These are phyloP conservation scores for Xylaria longipes DNA, from an alignment of 495 filamentous ascomycete species.

Conservation along the genomic window DNA sequence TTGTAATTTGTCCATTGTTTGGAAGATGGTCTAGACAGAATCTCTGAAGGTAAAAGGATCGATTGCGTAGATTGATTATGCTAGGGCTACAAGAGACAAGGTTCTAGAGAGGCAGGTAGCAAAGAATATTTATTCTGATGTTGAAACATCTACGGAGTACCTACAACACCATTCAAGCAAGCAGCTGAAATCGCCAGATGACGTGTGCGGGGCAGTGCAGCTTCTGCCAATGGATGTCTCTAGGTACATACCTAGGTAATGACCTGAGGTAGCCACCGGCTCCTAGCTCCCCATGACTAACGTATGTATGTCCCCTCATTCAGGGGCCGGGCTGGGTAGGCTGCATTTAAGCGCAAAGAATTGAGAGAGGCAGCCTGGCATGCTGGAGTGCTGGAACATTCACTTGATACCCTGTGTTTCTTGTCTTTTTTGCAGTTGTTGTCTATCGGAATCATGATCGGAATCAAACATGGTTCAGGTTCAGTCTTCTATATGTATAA, in stretches of 20 bases:
- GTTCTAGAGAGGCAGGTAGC: neutral
- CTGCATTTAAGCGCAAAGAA: too few relatives aligned
- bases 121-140: neutral
- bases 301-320: neutral
- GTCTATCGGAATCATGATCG: too few relatives aligned
- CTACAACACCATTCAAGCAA: neutral
- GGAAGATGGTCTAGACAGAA: neutral
- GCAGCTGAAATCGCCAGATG: slow-evolving; percentile 20
- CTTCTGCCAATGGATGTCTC: slow-evolving; percentile 7
- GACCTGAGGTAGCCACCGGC: neutral
- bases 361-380: neutral
- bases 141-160: neutral
- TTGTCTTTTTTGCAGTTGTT: too few relatives aligned
- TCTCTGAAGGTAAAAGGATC: neutral
- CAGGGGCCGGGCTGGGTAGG: neutral
- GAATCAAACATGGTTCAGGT: too few relatives aligned
- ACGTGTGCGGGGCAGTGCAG: slow-evolving; percentile 25
- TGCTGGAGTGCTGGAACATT: neutral
- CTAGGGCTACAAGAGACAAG: neutral
- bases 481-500: neutral
- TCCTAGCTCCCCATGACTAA: neutral
- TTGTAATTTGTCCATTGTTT: slow-evolving; percentile 22
- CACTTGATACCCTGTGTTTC: neutral
- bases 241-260: too few relatives aligned
- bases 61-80: neutral